Evolutionary conservation across 2,329 filamentous ascomycete genomes (phyloP), one percentile per base, ranked within the genome.

Genomic region (Verticillium albo-atrum): DNA sequence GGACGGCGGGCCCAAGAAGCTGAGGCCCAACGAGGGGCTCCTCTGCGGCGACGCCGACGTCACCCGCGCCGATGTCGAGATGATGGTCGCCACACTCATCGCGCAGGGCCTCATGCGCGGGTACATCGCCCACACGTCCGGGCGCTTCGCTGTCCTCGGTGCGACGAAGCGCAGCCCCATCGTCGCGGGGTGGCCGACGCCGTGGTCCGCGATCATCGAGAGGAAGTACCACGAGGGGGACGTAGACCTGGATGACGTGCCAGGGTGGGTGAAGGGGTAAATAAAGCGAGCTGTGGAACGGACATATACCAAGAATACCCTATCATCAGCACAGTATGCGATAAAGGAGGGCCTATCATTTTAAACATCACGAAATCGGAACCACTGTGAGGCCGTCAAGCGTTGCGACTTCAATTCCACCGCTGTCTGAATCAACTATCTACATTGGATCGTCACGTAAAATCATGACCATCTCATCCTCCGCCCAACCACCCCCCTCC

Each of bases 81-180:
- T 86, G 52, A 86, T 91, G 55, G 82, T 96, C 14, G 85, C 90
- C 0, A 88, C 88, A 12, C 82, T 97, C 14, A 84, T 96, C 23
- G 86, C 89, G 55, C 91, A 96, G 72, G 91, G 90, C 1, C 78
- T 97, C 26, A 80, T 97, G 70, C 87, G 89, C 65, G 94, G 93
- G 2, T 97, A 93, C 68, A 83, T 97, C 28, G 90, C 90, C 17
- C 91, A 96, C 68, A 83, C 83, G 27, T 86, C 88, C 68, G 83
- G 83, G 51, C 87, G 90, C 55, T 92, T 97, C 68, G 92, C 92
- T 14, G 90, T 97, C 51, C 86, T 89, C 57, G 92, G 93, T 3
- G 87, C 90, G 26, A 82, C 82, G 61, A 84, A 82, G 64, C 84
- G 83, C 4, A 82, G 85, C 26, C 82, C 88, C 0, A 74, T 91